Base-by-base conservation (phyloP, 805 yeast species). In the Candida ponderosae region DNA sequence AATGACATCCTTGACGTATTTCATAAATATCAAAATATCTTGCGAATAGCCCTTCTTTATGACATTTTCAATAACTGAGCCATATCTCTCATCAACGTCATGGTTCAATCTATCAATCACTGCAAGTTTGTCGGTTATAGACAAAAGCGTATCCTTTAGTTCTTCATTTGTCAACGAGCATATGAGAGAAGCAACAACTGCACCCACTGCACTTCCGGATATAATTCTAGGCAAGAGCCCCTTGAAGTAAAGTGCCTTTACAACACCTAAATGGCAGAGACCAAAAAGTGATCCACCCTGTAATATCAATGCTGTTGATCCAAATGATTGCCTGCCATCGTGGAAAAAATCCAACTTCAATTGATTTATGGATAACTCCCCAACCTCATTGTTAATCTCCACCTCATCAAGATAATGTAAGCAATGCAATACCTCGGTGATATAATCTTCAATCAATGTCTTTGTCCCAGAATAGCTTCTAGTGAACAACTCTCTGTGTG, bases 241-340 rank as follows among this genome's bases (percentile, higher is more conserved):
- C 44, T 81, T 78, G 45, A 72, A 71, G 42, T 81, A 74, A n/a
- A 93, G 65, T 0, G 93, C 90, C 44, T 82, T 81, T 8, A 90
- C 84, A 1, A 89, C 96, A 2, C 98, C 98, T 27, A 93, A 55
- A 57, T 93, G 98, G 50, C 95, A 89, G 43, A 93, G 63, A 0
- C 98, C 97, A 62, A 90, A 93, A 18, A 93, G 62, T 0, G 97
- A 83, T 2, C 98, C 97, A 21, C 98, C 98, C 59, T 93, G 97
- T 19, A 93, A 64, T 29, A 90, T 75, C 39, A 93, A 65, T 0
- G 97, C 97, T 0, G 97, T 87, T 34, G 86, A 75, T 0, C 98
- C 98, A 56, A 83, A 75, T 0, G 95, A 79, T 55, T 87, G 88
- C 48, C 85, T 74, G 15, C 85, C 86, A 61, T 81, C 96, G 55